phyloP scores from a whole-genome alignment of 2,329 filamentous ascomycete genomes.

The Fusarium begoniae region DNA sequence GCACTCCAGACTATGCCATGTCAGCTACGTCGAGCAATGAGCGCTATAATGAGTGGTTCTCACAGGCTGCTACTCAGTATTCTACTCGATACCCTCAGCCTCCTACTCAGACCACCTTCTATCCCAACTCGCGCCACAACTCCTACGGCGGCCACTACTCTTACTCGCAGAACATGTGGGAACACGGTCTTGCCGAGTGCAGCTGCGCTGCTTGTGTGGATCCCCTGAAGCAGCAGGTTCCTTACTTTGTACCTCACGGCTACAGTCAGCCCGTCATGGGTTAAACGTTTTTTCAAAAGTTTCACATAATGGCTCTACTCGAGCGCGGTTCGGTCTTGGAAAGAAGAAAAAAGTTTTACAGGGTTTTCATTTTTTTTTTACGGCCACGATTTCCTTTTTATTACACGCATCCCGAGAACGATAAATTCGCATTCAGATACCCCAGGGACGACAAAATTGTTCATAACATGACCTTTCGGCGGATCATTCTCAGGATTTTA shows the following conservation, averaged over 20 bases:
- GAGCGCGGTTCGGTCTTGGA: slow-evolving; percentile 33
- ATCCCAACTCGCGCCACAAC: slow-evolving; percentile 52
- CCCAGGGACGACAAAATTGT: slow-evolving; percentile 51
- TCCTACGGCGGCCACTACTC: slow-evolving; percentile 56
- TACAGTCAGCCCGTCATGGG: slow-evolving; percentile 67
- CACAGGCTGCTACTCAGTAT: slow-evolving; percentile 55
- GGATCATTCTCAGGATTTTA: slow-evolving; percentile 42
- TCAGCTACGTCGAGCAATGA: slow-evolving; percentile 64
- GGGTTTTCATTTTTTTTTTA: slow-evolving; percentile 38
- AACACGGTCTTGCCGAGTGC: slow-evolving; percentile 60
- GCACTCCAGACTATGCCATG: slow-evolving; percentile 66
- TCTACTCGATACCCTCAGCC: slow-evolving; percentile 56
- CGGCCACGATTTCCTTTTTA: slow-evolving; percentile 47
- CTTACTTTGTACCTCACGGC: slow-evolving; percentile 59
- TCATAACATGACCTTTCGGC: slow-evolving; percentile 43
- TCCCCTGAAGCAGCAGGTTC: slow-evolving; percentile 56
- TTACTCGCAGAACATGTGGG: slow-evolving; percentile 60
- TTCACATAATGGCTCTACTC: slow-evolving; percentile 30
- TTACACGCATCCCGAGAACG: slow-evolving; percentile 46
- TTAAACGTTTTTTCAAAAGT: slow-evolving; percentile 43
- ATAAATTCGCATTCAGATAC: slow-evolving; percentile 52
- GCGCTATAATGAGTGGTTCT: slow-evolving; percentile 68
- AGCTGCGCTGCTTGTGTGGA: slow-evolving; percentile 58
- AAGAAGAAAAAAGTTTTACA: slow-evolving; percentile 43
- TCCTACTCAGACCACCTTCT: slow-evolving; percentile 52